Base-by-base conservation (phyloP, 805 yeast genomes). In the Metschnikowia henanensis region DNA sequence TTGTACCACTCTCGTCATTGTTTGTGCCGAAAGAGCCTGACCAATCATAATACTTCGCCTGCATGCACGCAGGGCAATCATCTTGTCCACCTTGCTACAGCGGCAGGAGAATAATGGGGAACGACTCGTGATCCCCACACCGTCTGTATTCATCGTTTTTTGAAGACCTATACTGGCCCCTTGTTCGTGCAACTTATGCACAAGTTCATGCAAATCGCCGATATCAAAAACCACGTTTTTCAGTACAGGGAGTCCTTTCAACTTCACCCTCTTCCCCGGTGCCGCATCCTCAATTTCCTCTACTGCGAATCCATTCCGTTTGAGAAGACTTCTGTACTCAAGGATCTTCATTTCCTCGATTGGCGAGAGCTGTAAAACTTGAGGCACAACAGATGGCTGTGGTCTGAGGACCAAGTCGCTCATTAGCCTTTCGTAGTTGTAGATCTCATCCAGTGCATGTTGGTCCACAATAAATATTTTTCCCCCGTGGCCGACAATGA, bases 391-490 rank as follows among this genome's bases (percentile, higher is more conserved):
- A 37, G 94, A 68, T 2, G 82, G 81, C 63, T 94, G 58, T 8
- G 68, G 57, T 34, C 79, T 76, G 50, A 91, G 80, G 0, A 69
- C 65, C 0, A 86, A 79, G 2, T 71, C 72, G 15, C 68, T 62
- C 52, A 79, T 82, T 13, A 86, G 64, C 37, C 69, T 71, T 61
- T 94, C 99, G 68, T 88, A 94, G 62, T 94, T 94, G 68, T 58
- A 89, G 54, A 91, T 94, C 58, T 94, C 99, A 66, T 94, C 99
- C 52, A 96, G 87, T 1, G 99, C 99, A 68, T 94, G 99, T 63
- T 94, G 99, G 61, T 94, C 99, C 37, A 94, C 76, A 26, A 94
- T 91, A 56, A 94, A 91, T 25, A 92, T 55, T 57, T 89, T 89
- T 20, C 59, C 60, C 3, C 60, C 58, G n/a, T 64, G 62, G 39